Evolutionary conservation across 1,284 basidiomycete genomes (phyloP).

Genomic region (Psilocybe mexicana): DNA sequence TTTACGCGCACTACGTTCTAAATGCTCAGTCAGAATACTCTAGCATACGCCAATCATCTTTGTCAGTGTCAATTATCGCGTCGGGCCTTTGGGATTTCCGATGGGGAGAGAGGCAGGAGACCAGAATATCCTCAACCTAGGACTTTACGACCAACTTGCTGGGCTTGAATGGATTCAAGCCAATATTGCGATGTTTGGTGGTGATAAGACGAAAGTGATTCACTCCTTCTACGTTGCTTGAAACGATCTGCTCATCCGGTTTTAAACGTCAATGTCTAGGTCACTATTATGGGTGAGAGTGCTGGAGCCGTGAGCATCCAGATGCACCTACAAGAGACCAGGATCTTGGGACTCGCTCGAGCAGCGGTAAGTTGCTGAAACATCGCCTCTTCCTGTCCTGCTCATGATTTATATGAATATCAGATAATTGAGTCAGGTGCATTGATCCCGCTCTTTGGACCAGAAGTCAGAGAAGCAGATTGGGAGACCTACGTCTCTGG

Average conservation of each 20-base stretch:
- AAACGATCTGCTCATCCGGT: not conserved
- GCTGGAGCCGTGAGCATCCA: constrained; percentile 46
- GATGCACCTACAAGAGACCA: constrained; percentile 39
- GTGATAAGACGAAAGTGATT: constrained; percentile 42
- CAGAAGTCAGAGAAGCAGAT: constrained; percentile 27
- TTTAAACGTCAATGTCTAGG: constrained; percentile 25
- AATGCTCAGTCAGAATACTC: not conserved
- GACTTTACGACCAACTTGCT: constrained; percentile 39
- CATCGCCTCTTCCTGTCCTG: not conserved
- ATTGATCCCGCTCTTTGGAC: constrained; percentile 24
- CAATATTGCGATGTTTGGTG: constrained; percentile 46
- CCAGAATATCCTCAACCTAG: constrained; percentile 38
- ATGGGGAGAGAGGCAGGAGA: constrained; percentile 41
- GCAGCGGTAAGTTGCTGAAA: constrained; percentile 35
- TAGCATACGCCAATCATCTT: constrained; percentile 52
- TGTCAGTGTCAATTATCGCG: constrained; percentile 55
- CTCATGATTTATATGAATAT: constrained; percentile 3
- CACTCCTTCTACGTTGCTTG: not conserved
- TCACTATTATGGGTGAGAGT: constrained; percentile 53
- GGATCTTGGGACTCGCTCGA: constrained; percentile 36
- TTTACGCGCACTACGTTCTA: no score
- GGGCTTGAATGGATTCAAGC: constrained; percentile 46
- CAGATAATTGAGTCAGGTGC: constrained; percentile 32
- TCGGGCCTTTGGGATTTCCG: constrained; percentile 51
- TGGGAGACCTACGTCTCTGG: constrained; percentile 40